Percentiles rank a stretch among this genome's conserved stretches.
phyloP scores from a whole-genome alignment of 441 rosid species.

The Arabidopsis lyrata region DNA sequence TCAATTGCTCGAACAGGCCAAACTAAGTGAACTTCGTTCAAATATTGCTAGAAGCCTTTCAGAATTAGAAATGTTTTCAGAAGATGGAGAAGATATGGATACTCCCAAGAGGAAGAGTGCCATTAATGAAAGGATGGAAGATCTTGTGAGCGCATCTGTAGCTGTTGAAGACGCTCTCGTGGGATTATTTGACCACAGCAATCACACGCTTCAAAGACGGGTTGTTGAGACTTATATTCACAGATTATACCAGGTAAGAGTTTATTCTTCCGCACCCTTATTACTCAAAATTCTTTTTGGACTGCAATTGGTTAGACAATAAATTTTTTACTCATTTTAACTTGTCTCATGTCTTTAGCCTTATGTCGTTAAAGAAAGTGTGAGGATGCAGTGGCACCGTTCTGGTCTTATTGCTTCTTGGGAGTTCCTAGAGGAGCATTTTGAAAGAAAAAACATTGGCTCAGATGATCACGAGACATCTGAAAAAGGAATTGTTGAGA shows the following conservation, averaged over 20 bases:
- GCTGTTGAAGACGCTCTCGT: slow-evolving; percentile 99
- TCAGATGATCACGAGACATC: slow-evolving; percentile 60
- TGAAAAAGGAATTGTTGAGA: slow-evolving; percentile 66
- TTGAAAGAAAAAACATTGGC: slow-evolving; percentile 63
- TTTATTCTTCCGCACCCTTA: slow-evolving; percentile 25
- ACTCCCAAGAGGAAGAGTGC: slow-evolving; percentile 99
- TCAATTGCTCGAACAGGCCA: slow-evolving; percentile 96
- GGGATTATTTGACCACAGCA: slow-evolving; percentile 98
- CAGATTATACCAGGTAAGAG: slow-evolving; percentile 88
- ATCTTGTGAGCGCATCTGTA: slow-evolving; percentile 93
- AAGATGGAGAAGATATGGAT: slow-evolving; percentile 99
- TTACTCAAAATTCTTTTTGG: slow-evolving; percentile 3
- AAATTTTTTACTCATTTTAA: slow-evolving; percentile 34
- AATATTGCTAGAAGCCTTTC: slow-evolving; percentile 98
- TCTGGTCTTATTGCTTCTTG: slow-evolving; percentile 98
- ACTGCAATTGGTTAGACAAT: slow-evolving; percentile 33
- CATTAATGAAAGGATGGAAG: slow-evolving; percentile 98
- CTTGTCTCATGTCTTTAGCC: slow-evolving; percentile 66
- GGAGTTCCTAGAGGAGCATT: slow-evolving; percentile 97
- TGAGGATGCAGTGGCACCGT: slow-evolving; percentile 99
- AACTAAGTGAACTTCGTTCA: slow-evolving; percentile 98
- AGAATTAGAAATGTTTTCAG: slow-evolving; percentile 99
- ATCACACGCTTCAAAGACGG: slow-evolving; percentile 98
- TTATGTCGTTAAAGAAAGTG: slow-evolving; percentile 95
- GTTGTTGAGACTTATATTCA: slow-evolving; percentile 98